Conservation (phyloP, 140 eudicot species). For the Ambrosia hybrid region DNA sequence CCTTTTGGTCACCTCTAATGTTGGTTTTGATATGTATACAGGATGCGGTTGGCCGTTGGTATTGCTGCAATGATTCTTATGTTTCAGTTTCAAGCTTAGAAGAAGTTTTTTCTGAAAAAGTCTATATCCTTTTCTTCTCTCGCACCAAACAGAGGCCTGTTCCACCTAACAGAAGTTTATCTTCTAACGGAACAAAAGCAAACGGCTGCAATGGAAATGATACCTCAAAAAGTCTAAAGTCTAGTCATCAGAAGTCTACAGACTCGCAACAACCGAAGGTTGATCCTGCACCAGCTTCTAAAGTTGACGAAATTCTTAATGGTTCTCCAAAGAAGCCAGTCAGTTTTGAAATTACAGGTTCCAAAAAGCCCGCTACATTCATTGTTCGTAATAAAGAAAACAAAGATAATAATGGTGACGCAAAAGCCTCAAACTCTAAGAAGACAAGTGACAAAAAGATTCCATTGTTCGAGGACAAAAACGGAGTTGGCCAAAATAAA, state of each 20-base stretch:
- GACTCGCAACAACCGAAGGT: conserved; percentile 33
- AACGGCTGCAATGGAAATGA: conserved; percentile 47
- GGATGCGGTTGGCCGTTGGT: conserved; percentile 96
- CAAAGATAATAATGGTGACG: conserved; percentile 40
- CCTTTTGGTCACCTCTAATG: conserved; percentile 6
- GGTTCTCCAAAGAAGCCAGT: conserved; percentile 35
- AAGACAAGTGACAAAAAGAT: conserved; percentile 39
- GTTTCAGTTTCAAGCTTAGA: conserved; percentile 69
- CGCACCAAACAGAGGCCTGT: conserved; percentile 75
- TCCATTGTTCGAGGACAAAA: conserved; percentile 28
- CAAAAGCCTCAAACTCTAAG: conserved; percentile 20
- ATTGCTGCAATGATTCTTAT: conserved; percentile 93
- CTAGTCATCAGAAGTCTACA: conserved; percentile 33
- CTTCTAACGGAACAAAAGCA: conserved; percentile 58
- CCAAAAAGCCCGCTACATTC: conserved; percentile 29
- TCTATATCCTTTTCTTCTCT: conserved; percentile 83
- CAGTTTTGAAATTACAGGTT: conserved; percentile 26
- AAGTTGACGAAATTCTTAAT: conserved; percentile 38
- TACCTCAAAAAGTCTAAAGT: conserved; percentile 34
- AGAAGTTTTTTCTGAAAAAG: conserved; percentile 92
- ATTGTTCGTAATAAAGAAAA: conserved; percentile 49
- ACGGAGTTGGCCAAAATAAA: conserved; percentile 24
- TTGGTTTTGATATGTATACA: conserved; percentile 37
- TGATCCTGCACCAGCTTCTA: conserved; percentile 30
- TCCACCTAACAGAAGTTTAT: conserved; percentile 35